Evolutionary conservation across 1,284 basidiomycete genomes (phyloP).

Genomic region (Cryptococcus hybrid): DNA sequence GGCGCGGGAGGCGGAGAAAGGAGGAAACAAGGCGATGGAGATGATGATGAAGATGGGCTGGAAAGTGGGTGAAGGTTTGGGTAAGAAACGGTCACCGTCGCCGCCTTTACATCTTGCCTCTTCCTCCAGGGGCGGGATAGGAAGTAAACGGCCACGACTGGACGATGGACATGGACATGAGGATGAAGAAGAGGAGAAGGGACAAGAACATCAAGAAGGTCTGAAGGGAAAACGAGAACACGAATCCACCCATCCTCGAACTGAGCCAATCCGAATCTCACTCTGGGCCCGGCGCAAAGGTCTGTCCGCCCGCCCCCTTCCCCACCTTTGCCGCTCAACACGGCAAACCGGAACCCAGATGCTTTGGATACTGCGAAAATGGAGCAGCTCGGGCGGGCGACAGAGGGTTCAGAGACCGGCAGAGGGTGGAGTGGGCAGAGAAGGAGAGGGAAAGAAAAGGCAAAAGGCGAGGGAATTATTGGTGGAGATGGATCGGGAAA

Average conservation of each 20-base stretch:
- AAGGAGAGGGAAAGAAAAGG: conserved; percentile 32
- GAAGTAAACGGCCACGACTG: conserved; percentile 12
- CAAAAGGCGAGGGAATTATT: conserved; percentile 38
- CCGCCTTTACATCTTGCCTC: not conserved
- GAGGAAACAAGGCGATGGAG: conserved; percentile 39
- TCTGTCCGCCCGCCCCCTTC: conserved; percentile 25
- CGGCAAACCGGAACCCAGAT: conserved; percentile 22
- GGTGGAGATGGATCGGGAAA: conserved; percentile 32
- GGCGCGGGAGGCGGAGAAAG: conserved; percentile 2
- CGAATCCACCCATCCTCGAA: conserved; percentile 7
- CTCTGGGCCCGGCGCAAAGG: conserved; percentile 46
- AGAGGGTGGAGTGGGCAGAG: conserved; percentile 28
- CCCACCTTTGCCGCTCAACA: conserved; percentile 19
- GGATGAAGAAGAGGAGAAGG: conserved; percentile 12
- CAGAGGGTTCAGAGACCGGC: conserved; percentile 36
- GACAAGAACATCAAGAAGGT: conserved; percentile 8
- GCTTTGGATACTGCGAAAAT: conserved; percentile 26
- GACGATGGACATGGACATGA: too few species aligned
- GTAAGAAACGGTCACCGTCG: conserved; percentile 23
- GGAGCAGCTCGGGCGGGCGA: conserved; percentile 27
- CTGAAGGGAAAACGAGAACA: conserved; percentile 10
- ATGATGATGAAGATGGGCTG: conserved; percentile 52
- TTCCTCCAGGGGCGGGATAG: not conserved
- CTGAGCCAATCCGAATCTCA: conserved; percentile 46
- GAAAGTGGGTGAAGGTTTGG: conserved; percentile 47